Percentiles rank a stretch among this genome's conserved stretches.
Conservation (phyloP, 2,329 filamentous ascomycete genomes). For the Hypoxylon sp. region DNA sequence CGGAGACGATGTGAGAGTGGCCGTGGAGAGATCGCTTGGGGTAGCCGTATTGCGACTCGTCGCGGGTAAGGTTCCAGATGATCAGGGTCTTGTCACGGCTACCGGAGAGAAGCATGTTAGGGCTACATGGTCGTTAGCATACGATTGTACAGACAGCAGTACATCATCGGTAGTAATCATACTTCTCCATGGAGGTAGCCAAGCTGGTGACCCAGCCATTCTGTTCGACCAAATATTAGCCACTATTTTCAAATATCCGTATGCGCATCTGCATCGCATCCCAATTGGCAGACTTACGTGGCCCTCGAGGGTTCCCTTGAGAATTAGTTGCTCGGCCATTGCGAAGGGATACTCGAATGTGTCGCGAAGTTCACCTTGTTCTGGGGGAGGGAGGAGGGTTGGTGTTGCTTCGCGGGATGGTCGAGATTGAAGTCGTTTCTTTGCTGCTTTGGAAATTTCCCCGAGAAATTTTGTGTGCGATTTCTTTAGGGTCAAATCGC, state of each 20-base stretch:
- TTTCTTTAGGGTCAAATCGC: slow-evolving; percentile 63
- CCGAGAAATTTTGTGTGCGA: slow-evolving; percentile 64
- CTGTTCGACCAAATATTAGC: slow-evolving; percentile 58
- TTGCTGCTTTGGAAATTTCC: slow-evolving; percentile 58
- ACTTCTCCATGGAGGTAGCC: slow-evolving; percentile 99
- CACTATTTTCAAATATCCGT: slow-evolving; percentile 25
- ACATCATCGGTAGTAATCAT: slow-evolving; percentile 59
- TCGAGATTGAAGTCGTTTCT: slow-evolving; percentile 49
- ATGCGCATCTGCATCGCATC: slow-evolving; percentile 11
- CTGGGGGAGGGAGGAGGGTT: slow-evolving; percentile 54
- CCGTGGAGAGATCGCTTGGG: slow-evolving; percentile 99
- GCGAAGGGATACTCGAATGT: slow-evolving; percentile 58
- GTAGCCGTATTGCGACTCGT: slow-evolving; percentile 98
- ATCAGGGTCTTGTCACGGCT: slow-evolving; percentile 99
- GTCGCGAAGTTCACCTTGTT: slow-evolving; percentile 50
- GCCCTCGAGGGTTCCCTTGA: slow-evolving; percentile 97
- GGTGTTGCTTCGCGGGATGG: slow-evolving; percentile 45
- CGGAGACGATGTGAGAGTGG: slow-evolving; percentile 99
- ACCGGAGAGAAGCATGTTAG: slow-evolving; percentile 99
- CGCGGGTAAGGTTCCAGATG: slow-evolving; percentile 99
- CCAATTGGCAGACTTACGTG: slow-evolving; percentile 73
- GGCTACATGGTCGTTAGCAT: slow-evolving; percentile 68
- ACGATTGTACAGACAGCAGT: slow-evolving; percentile 38
- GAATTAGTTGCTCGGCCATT: slow-evolving; percentile 95
- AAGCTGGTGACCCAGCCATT: slow-evolving; percentile 99